Evolutionary conservation across 73 alveolate species (phyloP).

Genomic region (Paramecium sonneborni): DNA sequence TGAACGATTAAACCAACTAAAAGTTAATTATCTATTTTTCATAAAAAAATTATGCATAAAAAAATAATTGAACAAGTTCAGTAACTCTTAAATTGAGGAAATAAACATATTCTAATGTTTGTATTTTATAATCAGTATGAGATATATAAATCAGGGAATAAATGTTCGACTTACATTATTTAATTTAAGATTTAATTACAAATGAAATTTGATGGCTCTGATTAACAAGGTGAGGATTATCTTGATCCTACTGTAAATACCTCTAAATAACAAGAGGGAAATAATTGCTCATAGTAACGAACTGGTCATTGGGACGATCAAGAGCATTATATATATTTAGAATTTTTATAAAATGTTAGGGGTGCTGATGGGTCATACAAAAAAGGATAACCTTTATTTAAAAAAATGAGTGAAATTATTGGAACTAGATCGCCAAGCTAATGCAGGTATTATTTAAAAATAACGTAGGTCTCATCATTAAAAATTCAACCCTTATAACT

Average conservation of each 20-base stretch:
- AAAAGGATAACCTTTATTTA: slow-evolving; percentile 20
- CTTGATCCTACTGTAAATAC: not conserved
- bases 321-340: not conserved
- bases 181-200: not conserved
- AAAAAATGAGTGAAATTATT: slow-evolving; percentile 3
- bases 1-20: not conserved
- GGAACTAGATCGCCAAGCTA: slow-evolving; percentile 51
- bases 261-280: not conserved
- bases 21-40: not conserved
- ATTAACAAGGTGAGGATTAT: not conserved
- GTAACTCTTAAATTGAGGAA: not conserved
- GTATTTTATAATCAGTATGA: not conserved
- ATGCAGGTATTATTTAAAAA: slow-evolving; percentile 10
- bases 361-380: not conserved
- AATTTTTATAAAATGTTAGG: not conserved
- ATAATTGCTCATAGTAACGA: not conserved
- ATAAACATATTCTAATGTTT: not conserved
- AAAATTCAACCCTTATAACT: not conserved
- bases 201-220: not conserved
- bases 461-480: slow-evolving; percentile 20
- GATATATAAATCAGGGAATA: not conserved
- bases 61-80: not conserved
- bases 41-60: not conserved
- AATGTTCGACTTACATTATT: not conserved
- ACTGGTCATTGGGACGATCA: not conserved